A percentile compares a stretch with the other conserved stretches of the same genome.
These are phyloP conservation scores for Aspergillus latus DNA, from an alignment of 2,329 filamentous ascomycete genomes.

Conservation along the genomic window DNA sequence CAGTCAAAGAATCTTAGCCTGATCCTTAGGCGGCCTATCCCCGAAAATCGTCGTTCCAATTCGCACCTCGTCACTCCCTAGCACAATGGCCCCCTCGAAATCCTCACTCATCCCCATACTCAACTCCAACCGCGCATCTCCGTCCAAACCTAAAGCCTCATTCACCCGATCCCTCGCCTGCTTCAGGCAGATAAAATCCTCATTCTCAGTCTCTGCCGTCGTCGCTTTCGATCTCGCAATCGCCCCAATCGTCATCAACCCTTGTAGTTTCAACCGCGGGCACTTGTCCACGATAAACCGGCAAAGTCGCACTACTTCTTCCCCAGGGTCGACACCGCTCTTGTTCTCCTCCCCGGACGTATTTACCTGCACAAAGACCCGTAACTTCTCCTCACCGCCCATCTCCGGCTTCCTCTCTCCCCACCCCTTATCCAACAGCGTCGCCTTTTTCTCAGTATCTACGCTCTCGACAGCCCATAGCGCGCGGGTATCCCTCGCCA, in stretches of 20 bases:
- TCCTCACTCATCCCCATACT: constrained; percentile 99
- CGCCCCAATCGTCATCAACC: constrained; percentile 96
- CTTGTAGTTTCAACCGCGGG: constrained; percentile 70
- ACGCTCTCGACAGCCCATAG: constrained; percentile 91
- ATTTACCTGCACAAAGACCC: constrained; percentile 91
- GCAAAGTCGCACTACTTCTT: constrained; percentile 62
- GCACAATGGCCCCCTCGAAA: constrained; percentile 79
- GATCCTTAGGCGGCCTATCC: constrained; percentile 71
- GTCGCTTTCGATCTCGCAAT: constrained; percentile 79
- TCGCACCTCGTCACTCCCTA: constrained; percentile 86
- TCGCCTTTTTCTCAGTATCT: constrained; percentile 83
- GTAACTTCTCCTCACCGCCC: constrained; percentile 49
- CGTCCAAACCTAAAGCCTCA: constrained; percentile 56
- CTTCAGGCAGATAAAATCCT: constrained; percentile 74
- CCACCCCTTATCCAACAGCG: constrained; percentile 74
- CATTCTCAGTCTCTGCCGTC: constrained; percentile 77
- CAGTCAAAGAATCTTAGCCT: constrained; percentile 64
- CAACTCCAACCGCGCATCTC: constrained; percentile 66
- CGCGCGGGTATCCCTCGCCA: constrained; percentile 80
- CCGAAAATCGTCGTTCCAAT: constrained; percentile 96
- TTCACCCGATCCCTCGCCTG: constrained; percentile 71
- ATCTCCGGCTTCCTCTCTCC: constrained; percentile 49
- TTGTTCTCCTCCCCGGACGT: constrained; percentile 87
- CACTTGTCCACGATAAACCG: constrained; percentile 68
- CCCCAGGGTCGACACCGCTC: constrained; percentile 71